Conservation (phyloP, 2,329 filamentous ascomycete genomes). For the Teratosphaeria nubilosa region DNA sequence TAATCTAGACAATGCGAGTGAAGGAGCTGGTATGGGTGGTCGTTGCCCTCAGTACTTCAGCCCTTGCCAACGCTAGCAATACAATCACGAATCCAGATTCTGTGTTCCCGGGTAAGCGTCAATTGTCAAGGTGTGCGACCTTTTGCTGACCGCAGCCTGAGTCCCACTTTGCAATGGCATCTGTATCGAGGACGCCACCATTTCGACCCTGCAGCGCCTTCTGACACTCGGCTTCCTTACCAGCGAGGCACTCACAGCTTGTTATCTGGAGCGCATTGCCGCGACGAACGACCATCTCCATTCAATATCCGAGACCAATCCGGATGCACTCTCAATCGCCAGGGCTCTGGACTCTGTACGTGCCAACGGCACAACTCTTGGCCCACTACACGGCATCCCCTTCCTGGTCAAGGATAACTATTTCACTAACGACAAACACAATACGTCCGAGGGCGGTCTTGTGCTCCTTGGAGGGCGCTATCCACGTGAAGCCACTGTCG, state of each 20-base stretch:
- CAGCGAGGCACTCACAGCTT: slow-evolving; percentile 48
- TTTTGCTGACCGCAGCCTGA: not conserved
- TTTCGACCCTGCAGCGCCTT: slow-evolving; percentile 54
- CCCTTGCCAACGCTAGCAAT: not conserved
- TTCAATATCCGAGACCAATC: slow-evolving; percentile 57
- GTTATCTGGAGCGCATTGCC: slow-evolving; percentile 50
- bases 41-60: not conserved
- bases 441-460: not conserved
- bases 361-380: slow-evolving; percentile 43
- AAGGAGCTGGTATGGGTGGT: not conserved
- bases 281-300: slow-evolving; percentile 58
- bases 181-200: slow-evolving; percentile 57
- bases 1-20: not conserved
- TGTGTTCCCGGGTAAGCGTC: not conserved
- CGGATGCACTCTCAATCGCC: slow-evolving; percentile 56
- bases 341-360: slow-evolving; percentile 51
- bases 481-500: not conserved
- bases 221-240: slow-evolving; percentile 48
- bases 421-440: not conserved
- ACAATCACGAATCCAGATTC: not conserved
- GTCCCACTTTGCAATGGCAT: slow-evolving; percentile 51
- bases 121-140: not conserved
- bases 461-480: not conserved
- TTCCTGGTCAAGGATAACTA: slow-evolving; percentile 2
- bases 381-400: slow-evolving; percentile 30